These are phyloP conservation scores for Boletus rex-veris DNA, from an alignment of 768 basidiomycete species.

Conservation along the genomic window DNA sequence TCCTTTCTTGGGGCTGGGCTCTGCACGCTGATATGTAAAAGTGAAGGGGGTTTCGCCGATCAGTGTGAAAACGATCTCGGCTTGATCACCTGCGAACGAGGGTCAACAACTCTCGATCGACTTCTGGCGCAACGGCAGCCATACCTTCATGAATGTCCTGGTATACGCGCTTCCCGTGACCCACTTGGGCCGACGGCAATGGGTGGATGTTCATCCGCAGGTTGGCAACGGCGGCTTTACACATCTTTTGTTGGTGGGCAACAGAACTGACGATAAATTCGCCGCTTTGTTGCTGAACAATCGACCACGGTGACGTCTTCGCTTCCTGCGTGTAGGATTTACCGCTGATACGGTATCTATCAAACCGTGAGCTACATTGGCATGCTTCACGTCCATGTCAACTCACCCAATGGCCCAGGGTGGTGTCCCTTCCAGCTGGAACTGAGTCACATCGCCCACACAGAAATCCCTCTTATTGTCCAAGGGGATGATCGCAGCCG, in stretches of 20 bases:
- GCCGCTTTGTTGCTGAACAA: slow-evolving; percentile 77
- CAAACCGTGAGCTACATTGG: slow-evolving; percentile 1
- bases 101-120: neutral
- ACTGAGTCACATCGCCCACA: slow-evolving; percentile 85
- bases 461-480: slow-evolving; percentile 79
- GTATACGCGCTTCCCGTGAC: slow-evolving; percentile 74
- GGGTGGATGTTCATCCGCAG: slow-evolving; percentile 71
- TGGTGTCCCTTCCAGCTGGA: slow-evolving; percentile 90
- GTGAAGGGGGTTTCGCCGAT: slow-evolving; percentile 93
- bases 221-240: slow-evolving; percentile 77
- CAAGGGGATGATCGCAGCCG: slow-evolving; percentile 86
- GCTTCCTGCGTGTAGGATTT: slow-evolving; percentile 70
- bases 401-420: slow-evolving; percentile 86
- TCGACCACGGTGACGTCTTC: slow-evolving; percentile 79
- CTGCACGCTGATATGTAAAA: slow-evolving; percentile 89
- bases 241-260: slow-evolving; percentile 90
- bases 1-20: slow-evolving; percentile 64
- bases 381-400: neutral
- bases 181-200: slow-evolving; percentile 86
- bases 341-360: slow-evolving; percentile 78
- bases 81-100: slow-evolving; percentile 68
- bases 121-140: neutral
- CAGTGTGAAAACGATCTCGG: slow-evolving; percentile 88
- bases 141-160: slow-evolving; percentile 90
- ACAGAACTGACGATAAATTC: slow-evolving; percentile 84